A percentile compares a stretch with the other conserved stretches of the same genome.
Evolutionary conservation across 495 filamentous ascomycete species (phyloP).

Genomic region (Neurospora pannonica): DNA sequence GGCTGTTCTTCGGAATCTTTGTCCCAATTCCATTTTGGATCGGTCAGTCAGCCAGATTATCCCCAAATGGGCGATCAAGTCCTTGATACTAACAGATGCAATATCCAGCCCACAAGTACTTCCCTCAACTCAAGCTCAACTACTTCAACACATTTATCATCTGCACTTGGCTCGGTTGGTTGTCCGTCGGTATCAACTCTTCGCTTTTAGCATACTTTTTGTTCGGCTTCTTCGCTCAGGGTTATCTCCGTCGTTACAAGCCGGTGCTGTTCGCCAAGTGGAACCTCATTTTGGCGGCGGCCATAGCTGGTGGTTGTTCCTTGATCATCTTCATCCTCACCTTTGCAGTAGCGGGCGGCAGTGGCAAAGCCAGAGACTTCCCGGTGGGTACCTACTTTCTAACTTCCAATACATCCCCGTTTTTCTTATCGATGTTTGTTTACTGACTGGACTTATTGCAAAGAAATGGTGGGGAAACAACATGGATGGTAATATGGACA

Average conservation of each 20-base stretch:
- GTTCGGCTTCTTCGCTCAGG: conserved; percentile 38
- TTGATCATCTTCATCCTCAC: conserved; percentile 45
- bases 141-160: conserved; percentile 33
- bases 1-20: conserved; percentile 1
- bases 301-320: conserved; percentile 43
- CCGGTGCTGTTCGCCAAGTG: conserved; percentile 46
- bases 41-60: conserved; percentile 33
- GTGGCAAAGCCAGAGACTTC: conserved; percentile 20
- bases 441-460: background rate
- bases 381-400: conserved; percentile 23
- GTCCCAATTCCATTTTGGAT: conserved; percentile 21
- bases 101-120: conserved; percentile 13
- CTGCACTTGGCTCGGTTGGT: conserved; percentile 32
- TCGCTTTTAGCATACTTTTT: conserved; percentile 24
- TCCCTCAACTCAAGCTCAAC: conserved; percentile 10
- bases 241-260: conserved; percentile 36
- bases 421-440: background rate
- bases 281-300: conserved; percentile 43
- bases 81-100: conserved; percentile 26
- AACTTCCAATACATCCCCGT: background rate
- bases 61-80: conserved; percentile 10
- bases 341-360: conserved; percentile 46
- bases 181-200: conserved; percentile 35
- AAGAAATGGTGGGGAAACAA: background rate
- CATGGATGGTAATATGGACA: background rate